These are phyloP conservation scores for Urochloa ruziziensis DNA, from an alignment of 176 grass and related monocot genomes.

Conservation along the genomic window DNA sequence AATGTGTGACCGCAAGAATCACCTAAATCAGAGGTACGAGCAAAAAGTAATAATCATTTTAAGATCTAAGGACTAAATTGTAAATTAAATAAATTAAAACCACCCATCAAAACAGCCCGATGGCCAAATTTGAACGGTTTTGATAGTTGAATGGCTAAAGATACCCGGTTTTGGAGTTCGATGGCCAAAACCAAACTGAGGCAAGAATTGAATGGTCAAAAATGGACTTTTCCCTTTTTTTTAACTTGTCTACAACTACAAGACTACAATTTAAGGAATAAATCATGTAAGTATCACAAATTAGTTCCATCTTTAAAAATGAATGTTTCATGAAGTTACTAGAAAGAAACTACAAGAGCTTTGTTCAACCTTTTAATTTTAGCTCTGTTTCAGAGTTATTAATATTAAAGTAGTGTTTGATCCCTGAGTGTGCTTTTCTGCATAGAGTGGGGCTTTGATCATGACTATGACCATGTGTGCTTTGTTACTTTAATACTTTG, in stretches of 20 bases:
- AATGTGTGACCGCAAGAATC: no score
- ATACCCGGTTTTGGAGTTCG: no score
- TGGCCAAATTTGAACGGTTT: no score
- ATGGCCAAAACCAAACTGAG: no score
- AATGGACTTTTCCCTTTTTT: no score
- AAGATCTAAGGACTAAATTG: no score
- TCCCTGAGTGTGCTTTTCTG: background rate
- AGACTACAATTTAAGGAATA: background rate
- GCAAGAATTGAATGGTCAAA: no score
- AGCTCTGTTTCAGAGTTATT: background rate
- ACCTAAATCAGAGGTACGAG: no score
- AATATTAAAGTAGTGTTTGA: background rate
- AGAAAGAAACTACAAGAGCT: background rate
- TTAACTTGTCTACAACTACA: background rate
- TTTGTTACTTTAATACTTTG: background rate
- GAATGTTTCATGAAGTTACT: background rate
- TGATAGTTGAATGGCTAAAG: no score
- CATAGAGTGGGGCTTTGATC: background rate
- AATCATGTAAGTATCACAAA: background rate
- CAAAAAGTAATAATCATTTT: no score
- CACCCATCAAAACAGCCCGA: no score
- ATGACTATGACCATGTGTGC: background rate
- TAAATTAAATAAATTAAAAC: no score
- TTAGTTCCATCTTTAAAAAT: background rate
- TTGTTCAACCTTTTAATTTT: conserved; percentile 6